Base-by-base conservation (phyloP, 2,329 filamentous ascomycete genomes). In the Talaromyces sp. region DNA sequence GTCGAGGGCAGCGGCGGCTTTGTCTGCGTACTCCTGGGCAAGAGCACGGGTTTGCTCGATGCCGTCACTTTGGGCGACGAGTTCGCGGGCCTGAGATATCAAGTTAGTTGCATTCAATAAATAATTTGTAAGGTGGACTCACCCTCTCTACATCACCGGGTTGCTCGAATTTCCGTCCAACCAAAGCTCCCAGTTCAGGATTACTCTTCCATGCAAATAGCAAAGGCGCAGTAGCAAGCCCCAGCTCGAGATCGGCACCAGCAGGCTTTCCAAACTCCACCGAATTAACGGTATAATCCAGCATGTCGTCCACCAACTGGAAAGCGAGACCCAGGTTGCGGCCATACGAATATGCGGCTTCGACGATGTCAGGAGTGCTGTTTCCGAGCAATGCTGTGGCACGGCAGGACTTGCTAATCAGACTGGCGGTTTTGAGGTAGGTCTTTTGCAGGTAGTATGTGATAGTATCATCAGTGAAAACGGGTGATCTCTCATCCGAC, bases 391-490 rank as follows among this genome's bases (percentile, higher is more conserved):
- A 82, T 2, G 95, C 94, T 2, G 95, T 88, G 0, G 94, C 93
- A 59, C 95, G 89, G 78, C 94, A 98, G 34, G 91, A 96, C 79
- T 99, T 99, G 76, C 91, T 96, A 75, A 99, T 98, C 72, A 99
- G 82, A 70, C 91, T 96, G 3, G 95, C 95, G 1, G 92, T 96
- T 82, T 99, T 99, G 71, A 99, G 86, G 75, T 99, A 99, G 31
- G 95, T 99, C 85, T 99, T 99, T 76, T 97, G 92, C 60, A 99
- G 84, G 76, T 99, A 99, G 80, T 99, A 98, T 29, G 88, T 86
- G 68, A 99, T 86, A 1, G 93, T 91, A 62, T 97, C 91, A 73
- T 97, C 92, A 1, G 90, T 95, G 86, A 91, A 98, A 10, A 85
- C 82, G 0, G 94, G 94, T 70, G 91, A 89, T 69, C 86, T 84